Evolutionary conservation across 129 eudicot genomes (phyloP).

Genomic region (Centella asiatica): DNA sequence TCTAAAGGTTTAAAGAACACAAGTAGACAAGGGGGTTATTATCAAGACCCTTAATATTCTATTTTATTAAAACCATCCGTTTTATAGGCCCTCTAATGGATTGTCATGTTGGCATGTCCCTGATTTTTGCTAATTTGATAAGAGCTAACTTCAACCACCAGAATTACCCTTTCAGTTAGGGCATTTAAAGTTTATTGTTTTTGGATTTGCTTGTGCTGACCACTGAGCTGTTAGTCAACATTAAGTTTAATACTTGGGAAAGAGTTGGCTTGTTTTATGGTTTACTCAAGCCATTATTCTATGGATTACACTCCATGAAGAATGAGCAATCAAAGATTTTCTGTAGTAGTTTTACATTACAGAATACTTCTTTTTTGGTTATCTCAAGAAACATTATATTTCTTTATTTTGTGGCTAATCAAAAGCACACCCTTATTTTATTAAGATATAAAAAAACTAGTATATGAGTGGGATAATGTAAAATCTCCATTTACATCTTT

Average conservation of each 20-base stretch:
- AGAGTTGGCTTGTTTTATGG: not conserved
- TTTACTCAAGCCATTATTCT: not conserved
- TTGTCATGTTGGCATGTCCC: slow-evolving; percentile 25
- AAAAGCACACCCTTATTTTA: not conserved
- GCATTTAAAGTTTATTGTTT: not conserved
- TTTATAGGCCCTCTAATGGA: slow-evolving; percentile 13
- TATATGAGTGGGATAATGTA: not conserved
- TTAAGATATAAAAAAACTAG: not conserved
- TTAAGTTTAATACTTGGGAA: not conserved
- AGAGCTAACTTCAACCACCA: slow-evolving; percentile 10
- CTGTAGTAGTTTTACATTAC: not conserved
- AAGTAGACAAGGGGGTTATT: slow-evolving; percentile 18
- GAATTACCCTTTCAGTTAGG: not conserved
- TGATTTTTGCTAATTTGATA: slow-evolving; percentile 5
- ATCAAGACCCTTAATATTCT: slow-evolving; percentile 17
- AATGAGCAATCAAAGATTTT: not conserved
- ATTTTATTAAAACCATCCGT: slow-evolving; percentile 13
- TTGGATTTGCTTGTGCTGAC: not conserved
- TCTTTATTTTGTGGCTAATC: not conserved
- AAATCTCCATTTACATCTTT: not conserved
- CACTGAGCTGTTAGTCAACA: not conserved
- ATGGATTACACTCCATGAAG: not conserved
- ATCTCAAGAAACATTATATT: not conserved
- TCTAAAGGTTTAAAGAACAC: slow-evolving; percentile 21
- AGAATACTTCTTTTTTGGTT: not conserved